Evolutionary conservation across 116 monocot genomes (phyloP).

Genomic region (Cymodocea nodosa): DNA sequence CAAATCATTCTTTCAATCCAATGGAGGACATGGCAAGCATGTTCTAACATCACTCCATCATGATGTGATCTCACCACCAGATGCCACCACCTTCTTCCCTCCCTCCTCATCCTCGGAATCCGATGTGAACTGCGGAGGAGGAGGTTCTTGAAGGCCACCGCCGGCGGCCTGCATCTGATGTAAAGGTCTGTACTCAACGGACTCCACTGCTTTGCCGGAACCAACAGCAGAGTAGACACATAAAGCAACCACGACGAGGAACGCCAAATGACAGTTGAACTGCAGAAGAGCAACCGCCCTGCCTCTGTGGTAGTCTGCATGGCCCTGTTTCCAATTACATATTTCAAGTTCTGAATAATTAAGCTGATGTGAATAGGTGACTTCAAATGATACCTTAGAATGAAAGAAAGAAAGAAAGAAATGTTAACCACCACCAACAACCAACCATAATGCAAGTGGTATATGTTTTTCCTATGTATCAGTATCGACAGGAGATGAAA

Average conservation of each 20-base stretch:
- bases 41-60: background rate
- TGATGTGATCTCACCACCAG: conserved; percentile 14
- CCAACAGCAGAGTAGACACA: conserved; percentile 23
- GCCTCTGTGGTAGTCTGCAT: conserved; percentile 53
- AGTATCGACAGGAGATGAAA: too few relatives aligned
- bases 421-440: too few relatives aligned
- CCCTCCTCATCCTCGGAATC: conserved; percentile 40
- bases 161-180: conserved; percentile 38
- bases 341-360: too few relatives aligned
- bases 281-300: conserved; percentile 66
- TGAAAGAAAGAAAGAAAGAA: too few relatives aligned
- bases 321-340: conserved; percentile 4
- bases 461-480: too few relatives aligned
- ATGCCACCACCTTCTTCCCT: background rate
- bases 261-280: conserved; percentile 68
- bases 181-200: conserved; percentile 29
- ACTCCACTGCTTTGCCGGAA: background rate
- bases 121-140: conserved; percentile 26
- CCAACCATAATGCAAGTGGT: too few relatives aligned
- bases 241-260: conserved; percentile 25
- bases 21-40: too few relatives aligned
- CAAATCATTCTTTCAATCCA: too few relatives aligned
- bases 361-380: too few relatives aligned
- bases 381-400: too few relatives aligned
- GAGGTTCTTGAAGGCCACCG: background rate